Conservation (phyloP, 1,139 yeast genomes). For the Taiozyma sp. region DNA sequence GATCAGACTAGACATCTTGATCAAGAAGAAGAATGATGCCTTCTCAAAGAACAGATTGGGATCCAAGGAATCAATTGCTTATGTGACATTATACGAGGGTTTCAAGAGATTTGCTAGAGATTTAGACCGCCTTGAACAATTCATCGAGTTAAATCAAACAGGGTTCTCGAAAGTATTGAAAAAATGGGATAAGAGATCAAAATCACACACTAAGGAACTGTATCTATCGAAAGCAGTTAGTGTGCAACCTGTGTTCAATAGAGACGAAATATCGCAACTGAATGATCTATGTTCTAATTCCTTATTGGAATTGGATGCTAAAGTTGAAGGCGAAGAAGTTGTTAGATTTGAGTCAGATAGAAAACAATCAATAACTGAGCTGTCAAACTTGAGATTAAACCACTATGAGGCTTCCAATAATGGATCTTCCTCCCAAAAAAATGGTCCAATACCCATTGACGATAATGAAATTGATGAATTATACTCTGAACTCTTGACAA, state of each 20-base stretch:
- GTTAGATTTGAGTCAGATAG: conserved; percentile 24
- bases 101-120: conserved; percentile 88
- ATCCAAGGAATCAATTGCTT: conserved; percentile 49
- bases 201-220: conserved; percentile 88
- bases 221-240: conserved; percentile 89
- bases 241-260: conserved; percentile 94
- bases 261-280: conserved; percentile 78
- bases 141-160: conserved; percentile 88
- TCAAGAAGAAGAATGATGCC: conserved; percentile 65
- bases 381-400: conserved; percentile 16
- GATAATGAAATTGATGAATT: conserved; percentile 52
- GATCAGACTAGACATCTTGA: conserved; percentile 67
- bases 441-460: conserved; percentile 14
- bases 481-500: conserved; percentile 59
- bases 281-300: conserved; percentile 78
- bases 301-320: conserved; percentile 78
- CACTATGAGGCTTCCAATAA: background rate
- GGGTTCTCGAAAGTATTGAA: conserved; percentile 93
- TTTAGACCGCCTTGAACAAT: conserved; percentile 81
- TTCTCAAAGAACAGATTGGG: conserved; percentile 39
- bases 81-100: conserved; percentile 72
- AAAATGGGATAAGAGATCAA: conserved; percentile 97
- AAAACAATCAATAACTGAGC: conserved; percentile 18
- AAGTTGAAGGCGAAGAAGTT: conserved; percentile 65
- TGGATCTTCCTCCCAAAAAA: conserved; percentile 2